phyloP scores from a whole-genome alignment of 495 filamentous ascomycete genomes.

The Annulohypoxylon bovei region DNA sequence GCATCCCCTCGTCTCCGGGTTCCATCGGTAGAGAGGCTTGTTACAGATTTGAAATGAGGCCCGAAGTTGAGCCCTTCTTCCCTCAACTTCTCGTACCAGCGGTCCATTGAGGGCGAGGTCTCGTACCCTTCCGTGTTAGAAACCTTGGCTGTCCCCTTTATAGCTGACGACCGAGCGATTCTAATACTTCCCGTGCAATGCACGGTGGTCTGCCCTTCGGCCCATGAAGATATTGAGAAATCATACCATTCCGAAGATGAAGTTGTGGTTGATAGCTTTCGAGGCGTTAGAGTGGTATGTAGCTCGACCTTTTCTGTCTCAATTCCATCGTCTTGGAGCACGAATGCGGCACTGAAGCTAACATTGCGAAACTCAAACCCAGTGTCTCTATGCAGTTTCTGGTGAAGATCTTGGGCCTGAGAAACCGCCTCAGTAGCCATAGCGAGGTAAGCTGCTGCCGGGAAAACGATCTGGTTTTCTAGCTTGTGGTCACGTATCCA shows the following conservation, averaged over 20 bases:
- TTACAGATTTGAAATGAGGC: conserved; percentile 20
- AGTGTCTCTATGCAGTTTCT: not conserved
- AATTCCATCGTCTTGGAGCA: not conserved
- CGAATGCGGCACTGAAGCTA: conserved; percentile 13
- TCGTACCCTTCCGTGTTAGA: not conserved
- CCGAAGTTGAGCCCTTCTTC: conserved; percentile 30
- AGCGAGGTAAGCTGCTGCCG: conserved; percentile 62
- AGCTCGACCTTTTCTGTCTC: conserved; percentile 12
- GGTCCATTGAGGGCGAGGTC: not conserved
- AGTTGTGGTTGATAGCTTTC: conserved; percentile 26
- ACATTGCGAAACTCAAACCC: conserved; percentile 21
- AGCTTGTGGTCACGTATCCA: conserved; percentile 61
- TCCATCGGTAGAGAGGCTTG: conserved; percentile 7
- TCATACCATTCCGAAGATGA: conserved; percentile 35
- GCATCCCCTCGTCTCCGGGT: not conserved
- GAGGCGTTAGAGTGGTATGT: conserved; percentile 28
- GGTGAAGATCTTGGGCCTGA: conserved; percentile 41
- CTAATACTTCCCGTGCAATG: conserved; percentile 40
- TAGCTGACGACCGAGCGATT: not conserved
- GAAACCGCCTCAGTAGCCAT: conserved; percentile 60
- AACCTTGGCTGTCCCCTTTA: conserved; percentile 12
- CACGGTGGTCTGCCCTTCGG: conserved; percentile 13
- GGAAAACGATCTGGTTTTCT: conserved; percentile 57
- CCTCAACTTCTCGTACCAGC: conserved; percentile 21
- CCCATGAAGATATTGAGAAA: conserved; percentile 43